These are phyloP conservation scores for Epichloe scottii DNA, from an alignment of 2,329 filamentous ascomycete species.

Conservation along the genomic window DNA sequence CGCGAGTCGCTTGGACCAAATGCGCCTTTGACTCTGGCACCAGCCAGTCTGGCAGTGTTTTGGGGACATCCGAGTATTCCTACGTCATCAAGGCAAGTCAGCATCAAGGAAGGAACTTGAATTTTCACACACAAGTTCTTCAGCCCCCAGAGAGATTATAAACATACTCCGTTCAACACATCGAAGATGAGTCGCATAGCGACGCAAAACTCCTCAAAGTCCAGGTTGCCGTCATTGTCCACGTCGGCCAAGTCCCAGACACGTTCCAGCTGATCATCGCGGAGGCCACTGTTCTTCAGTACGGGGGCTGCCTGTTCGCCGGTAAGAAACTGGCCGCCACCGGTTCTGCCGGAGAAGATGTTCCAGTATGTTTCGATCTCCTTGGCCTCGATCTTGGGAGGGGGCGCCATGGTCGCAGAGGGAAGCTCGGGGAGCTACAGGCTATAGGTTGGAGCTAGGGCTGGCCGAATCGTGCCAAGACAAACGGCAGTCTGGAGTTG, in stretches of 20 bases:
- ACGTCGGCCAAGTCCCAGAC: conserved; percentile 98
- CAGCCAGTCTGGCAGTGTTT: conserved; percentile 82
- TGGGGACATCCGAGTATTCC: conserved; percentile 86
- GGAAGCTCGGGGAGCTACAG: conserved; percentile 1
- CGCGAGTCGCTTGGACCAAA: conserved; percentile 70
- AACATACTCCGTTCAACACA: conserved; percentile 73
- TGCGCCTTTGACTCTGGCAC: conserved; percentile 91
- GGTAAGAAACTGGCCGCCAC: conserved; percentile 46
- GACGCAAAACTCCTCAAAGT: conserved; percentile 99
- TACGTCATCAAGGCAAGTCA: conserved; percentile 20
- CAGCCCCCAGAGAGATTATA: background rate
- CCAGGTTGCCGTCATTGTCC: conserved; percentile 91
- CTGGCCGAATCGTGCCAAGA: background rate
- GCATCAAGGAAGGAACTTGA: background rate
- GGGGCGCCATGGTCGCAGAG: conserved; percentile 28
- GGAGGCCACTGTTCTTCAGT: conserved; percentile 50
- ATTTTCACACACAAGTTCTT: background rate
- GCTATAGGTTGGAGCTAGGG: background rate
- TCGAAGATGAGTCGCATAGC: conserved; percentile 98
- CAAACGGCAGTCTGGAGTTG: background rate
- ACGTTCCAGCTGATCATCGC: conserved; percentile 73
- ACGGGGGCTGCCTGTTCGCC: conserved; percentile 50
- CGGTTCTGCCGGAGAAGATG: conserved; percentile 47
- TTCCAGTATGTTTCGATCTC: conserved; percentile 57
- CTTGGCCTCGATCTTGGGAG: conserved; percentile 48